A percentile compares a stretch with the other conserved stretches of the same genome.
phyloP scores from a whole-genome alignment of 805 yeast species.

The Hanseniaspora meyeri region DNA sequence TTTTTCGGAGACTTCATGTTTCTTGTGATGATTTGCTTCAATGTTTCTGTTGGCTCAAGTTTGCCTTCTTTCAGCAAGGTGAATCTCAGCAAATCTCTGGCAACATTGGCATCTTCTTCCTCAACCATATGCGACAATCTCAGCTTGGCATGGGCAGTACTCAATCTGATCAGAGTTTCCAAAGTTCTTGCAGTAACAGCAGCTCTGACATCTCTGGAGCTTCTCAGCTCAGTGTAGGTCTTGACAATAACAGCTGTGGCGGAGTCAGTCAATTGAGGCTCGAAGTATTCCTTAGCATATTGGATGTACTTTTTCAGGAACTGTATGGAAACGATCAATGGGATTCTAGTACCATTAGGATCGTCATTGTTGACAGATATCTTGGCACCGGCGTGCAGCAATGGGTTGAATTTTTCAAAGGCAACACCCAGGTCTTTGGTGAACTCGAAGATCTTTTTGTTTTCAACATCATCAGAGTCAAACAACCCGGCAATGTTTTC shows the following conservation, averaged over 20 bases:
- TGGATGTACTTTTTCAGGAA: constrained; percentile 87
- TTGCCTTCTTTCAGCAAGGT: constrained; percentile 47
- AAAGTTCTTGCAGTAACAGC: constrained; percentile 87
- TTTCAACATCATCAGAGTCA: constrained; percentile 10
- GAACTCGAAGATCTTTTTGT: constrained; percentile 9
- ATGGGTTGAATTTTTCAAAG: constrained; percentile 73
- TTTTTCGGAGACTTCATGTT: constrained; percentile 19
- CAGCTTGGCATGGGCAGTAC: constrained; percentile 96
- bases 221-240: constrained; percentile 70
- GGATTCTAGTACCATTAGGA: constrained; percentile 27
- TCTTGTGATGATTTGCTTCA: constrained; percentile 16
- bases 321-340: constrained; percentile 56
- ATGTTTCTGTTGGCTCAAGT: constrained; percentile 18
- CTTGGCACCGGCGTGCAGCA: constrained; percentile 68
- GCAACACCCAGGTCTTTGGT: constrained; percentile 26
- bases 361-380: constrained; percentile 29
- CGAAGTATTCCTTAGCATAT: constrained; percentile 78
- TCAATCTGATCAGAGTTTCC: constrained; percentile 81
- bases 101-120: constrained; percentile 67
- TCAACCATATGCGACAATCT: constrained; percentile 67
- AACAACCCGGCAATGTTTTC: constrained; percentile 24
- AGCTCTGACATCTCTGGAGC: constrained; percentile 84
- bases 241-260: constrained; percentile 75
- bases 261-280: constrained; percentile 62
- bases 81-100: constrained; percentile 71